phyloP scores from a whole-genome alignment of 2,329 filamentous ascomycete species.

The Trichoderma guizhouense region DNA sequence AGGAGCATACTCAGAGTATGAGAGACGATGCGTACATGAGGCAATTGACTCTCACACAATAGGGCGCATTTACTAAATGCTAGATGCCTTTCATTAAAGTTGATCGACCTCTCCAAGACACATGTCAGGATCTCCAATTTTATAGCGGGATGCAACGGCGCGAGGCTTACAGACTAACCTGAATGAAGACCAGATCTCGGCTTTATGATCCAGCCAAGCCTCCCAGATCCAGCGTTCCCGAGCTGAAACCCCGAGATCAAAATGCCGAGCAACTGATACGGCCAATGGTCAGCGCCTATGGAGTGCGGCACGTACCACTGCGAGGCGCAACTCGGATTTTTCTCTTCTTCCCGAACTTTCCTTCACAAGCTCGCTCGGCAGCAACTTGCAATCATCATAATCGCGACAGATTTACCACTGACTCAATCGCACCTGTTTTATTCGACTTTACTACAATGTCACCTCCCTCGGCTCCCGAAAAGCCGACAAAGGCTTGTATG shows the following conservation, averaged over 20 bases:
- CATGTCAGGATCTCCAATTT: neutral
- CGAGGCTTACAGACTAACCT: neutral
- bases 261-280: neutral
- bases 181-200: neutral
- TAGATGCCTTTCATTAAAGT: neutral
- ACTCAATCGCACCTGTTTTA: neutral
- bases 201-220: neutral
- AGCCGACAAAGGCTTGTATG: neutral
- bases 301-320: neutral
- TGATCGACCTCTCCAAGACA: neutral
- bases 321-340: neutral
- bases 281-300: neutral
- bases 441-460: neutral
- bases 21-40: neutral
- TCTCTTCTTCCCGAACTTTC: neutral
- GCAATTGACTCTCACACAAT: neutral
- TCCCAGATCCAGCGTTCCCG: neutral
- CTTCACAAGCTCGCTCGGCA: neutral
- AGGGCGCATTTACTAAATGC: neutral
- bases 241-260: neutral
- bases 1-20: neutral
- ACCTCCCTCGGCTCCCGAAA: neutral
- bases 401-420: neutral
- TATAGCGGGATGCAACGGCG: neutral
- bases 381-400: neutral